phyloP scores from a whole-genome alignment of 306 rosid genomes.

The Acacia confusa region DNA sequence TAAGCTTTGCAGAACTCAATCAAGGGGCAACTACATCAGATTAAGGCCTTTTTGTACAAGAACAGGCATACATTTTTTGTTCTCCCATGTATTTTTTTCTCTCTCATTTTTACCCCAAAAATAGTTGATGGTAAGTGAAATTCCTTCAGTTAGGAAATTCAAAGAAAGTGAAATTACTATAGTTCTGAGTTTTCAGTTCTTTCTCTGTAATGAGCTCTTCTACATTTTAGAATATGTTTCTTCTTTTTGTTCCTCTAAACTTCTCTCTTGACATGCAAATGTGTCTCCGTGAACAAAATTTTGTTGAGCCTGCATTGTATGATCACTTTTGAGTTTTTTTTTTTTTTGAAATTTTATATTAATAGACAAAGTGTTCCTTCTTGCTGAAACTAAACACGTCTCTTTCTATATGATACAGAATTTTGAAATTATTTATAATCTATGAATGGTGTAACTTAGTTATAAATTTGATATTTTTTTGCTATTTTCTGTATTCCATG shows the following conservation, averaged over 20 bases:
- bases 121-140: slow-evolving; percentile 25
- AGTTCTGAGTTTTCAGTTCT: neutral
- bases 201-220: slow-evolving; percentile 4
- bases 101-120: slow-evolving; percentile 19
- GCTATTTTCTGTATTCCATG: too few species aligned
- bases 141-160: slow-evolving; percentile 23
- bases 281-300: neutral
- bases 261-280: neutral
- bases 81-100: neutral
- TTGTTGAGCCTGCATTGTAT: neutral
- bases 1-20: slow-evolving; percentile 40
- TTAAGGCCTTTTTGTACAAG: neutral
- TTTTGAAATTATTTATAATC: too few species aligned
- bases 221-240: neutral
- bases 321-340: too few species aligned
- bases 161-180: slow-evolving; percentile 10
- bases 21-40: slow-evolving; percentile 34
- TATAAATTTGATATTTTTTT: too few species aligned
- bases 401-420: too few species aligned
- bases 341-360: too few species aligned
- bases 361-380: too few species aligned
- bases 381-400: too few species aligned
- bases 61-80: neutral
- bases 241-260: neutral
- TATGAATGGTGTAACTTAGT: too few species aligned